These are phyloP conservation scores for Coemansia sp. DNA, from an alignment of 192 early-diverging fungal species.

Conservation along the genomic window DNA sequence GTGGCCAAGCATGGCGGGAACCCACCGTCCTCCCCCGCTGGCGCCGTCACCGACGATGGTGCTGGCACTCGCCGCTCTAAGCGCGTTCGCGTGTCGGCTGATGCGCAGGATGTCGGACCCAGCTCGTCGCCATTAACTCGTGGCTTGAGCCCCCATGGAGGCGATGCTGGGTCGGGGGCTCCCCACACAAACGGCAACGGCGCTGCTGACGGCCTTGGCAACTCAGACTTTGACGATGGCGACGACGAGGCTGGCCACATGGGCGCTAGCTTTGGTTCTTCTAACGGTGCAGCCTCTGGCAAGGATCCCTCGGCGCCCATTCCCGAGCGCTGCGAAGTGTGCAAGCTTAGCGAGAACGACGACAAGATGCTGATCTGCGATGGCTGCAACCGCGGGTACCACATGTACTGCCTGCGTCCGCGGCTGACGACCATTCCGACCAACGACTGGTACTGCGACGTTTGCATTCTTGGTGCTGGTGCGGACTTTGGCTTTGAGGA, in stretches of 20 bases:
- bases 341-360: constrained; percentile 51
- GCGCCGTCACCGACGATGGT: constrained; percentile 7
- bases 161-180: neutral
- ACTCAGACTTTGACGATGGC: neutral
- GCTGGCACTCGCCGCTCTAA: constrained; percentile 33
- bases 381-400: constrained; percentile 80
- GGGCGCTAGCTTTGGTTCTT: constrained; percentile 9
- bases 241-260: neutral
- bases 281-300: constrained; percentile 7
- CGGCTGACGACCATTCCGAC: constrained; percentile 58
- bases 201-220: neutral
- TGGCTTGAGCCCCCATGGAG: neutral
- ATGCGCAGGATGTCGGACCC: neutral
- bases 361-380: constrained; percentile 83
- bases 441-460: constrained; percentile 85
- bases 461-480: constrained; percentile 74
- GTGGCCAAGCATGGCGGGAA: constrained; percentile 53
- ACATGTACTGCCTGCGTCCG: constrained; percentile 76
- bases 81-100: constrained; percentile 25
- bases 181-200: neutral
- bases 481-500: constrained; percentile 95
- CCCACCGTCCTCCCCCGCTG: constrained; percentile 3
- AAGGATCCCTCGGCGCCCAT: constrained; percentile 32
- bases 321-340: constrained; percentile 49
- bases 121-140: neutral